Conservation (phyloP, 805 yeast species). For the Sugiyamaella mastotermitis region DNA sequence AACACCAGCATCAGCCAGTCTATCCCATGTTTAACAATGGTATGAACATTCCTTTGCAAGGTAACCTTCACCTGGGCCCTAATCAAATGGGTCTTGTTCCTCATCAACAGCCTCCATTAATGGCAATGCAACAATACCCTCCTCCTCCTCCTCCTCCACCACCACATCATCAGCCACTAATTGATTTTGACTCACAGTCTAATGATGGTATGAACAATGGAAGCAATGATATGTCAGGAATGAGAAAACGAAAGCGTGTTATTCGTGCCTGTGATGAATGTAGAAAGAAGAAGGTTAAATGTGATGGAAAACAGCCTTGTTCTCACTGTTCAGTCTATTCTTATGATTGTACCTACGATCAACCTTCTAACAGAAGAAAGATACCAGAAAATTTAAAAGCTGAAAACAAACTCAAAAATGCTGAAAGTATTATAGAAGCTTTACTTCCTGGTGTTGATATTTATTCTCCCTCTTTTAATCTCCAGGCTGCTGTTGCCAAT, state of each 20-base stretch:
- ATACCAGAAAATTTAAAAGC: conserved; percentile 28
- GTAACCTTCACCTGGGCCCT: too few relatives aligned
- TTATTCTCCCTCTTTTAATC: conserved; percentile 9
- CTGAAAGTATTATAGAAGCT: conserved; percentile 32
- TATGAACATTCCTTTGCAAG: too few relatives aligned
- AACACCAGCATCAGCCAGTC: too few relatives aligned
- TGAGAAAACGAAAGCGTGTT: conserved; percentile 51
- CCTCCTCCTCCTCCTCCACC: too few relatives aligned
- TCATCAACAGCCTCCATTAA: too few relatives aligned
- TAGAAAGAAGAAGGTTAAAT: conserved; percentile 68
- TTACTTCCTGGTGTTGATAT: conserved; percentile 37
- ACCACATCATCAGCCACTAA: too few relatives aligned
- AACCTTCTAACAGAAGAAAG: conserved; percentile 57
- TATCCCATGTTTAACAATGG: too few relatives aligned
- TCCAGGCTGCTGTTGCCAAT: conserved; percentile 4
- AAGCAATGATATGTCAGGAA: too few relatives aligned
- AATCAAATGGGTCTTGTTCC: too few relatives aligned
- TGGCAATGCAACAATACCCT: too few relatives aligned
- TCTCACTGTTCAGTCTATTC: conserved; percentile 81
- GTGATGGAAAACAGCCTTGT: conserved; percentile 77
- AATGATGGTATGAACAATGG: too few relatives aligned
- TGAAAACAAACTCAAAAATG: conserved; percentile 31
- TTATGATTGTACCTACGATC: conserved; percentile 75
- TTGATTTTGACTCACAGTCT: too few relatives aligned
- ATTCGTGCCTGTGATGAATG: conserved; percentile 74